Base-by-base conservation (phyloP, 1,284 basidiomycete genomes). In the Hypsizygus ulmarius region DNA sequence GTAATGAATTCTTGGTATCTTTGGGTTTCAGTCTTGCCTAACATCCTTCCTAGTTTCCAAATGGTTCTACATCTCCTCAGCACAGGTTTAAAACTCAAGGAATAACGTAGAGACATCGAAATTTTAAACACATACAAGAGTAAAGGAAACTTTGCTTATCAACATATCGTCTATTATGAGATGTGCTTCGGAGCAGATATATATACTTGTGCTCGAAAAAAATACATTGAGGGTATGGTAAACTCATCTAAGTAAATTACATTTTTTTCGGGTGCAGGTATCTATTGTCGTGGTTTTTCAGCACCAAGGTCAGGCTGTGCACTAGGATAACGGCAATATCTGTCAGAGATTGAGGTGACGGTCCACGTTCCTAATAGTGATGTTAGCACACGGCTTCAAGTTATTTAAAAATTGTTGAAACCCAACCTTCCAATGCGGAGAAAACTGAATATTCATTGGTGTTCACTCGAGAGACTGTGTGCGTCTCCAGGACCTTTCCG, bases 21-120 rank as follows among this genome's bases (percentile, higher is more conserved):
- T 25, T 5, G 36, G n/a, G n/a, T n/a, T n/a, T 14, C 35, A 40
- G 19, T 32, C 15, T 54, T 58, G 68, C 61, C 68, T 72, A 62
- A 69, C 60, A 61, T 57, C 42, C 57, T 1, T 42, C 46, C 21
- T 64, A 84, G 90, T 93, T 61, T 91, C 87, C 57, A 91, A 91
- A 65, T 87, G 90, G 90, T 91, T 91, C 81, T 88, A 90, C 69
- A 91, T 91, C 59, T 88, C 89, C 12, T 90, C 88, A 36, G 85
- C 87, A 37, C 84, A 87, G 57, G 85, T 91, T 56, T 91, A 72
- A 63, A 56, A 34, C n/a, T 29, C 35, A n/a, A n/a, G n/a, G n/a
- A n/a, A n/a, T 27, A 11, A 36, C 41, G 38, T 11, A 30, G 30
- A 56, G 21, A 36, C 4, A 15, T 41, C 30, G 3, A 40, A 11